Conservation (phyloP, 2,329 filamentous ascomycete genomes). For the Tolypocladium sp. region DNA sequence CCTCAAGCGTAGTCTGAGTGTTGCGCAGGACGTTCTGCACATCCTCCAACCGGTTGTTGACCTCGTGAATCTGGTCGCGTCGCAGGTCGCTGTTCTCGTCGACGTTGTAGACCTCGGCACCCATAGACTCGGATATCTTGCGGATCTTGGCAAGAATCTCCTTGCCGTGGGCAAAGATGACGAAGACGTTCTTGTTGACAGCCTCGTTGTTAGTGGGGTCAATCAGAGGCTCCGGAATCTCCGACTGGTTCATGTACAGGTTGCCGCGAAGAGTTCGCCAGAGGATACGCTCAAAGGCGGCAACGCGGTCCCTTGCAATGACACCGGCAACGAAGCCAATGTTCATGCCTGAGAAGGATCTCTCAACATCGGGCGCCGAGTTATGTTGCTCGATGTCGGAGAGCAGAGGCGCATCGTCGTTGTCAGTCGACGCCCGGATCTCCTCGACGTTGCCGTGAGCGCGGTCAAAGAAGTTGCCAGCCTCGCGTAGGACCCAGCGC, state of each 20-base stretch:
- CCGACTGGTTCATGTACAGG: conserved; percentile 99
- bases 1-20: conserved; percentile 88
- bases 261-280: conserved; percentile 97
- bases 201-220: conserved; percentile 89
- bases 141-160: conserved; percentile 98
- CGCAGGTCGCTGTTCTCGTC: conserved; percentile 96
- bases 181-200: conserved; percentile 95
- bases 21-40: conserved; percentile 88
- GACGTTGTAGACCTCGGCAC: conserved; percentile 90
- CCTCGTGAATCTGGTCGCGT: conserved; percentile 92
- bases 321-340: conserved; percentile 98
- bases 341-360: conserved; percentile 94
- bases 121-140: conserved; percentile 96
- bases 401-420: conserved; percentile 88
- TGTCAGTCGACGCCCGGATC: conserved; percentile 81
- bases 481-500: conserved; percentile 95
- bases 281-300: conserved; percentile 91
- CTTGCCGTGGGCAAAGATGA: conserved; percentile 97
- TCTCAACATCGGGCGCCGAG: conserved; percentile 58
- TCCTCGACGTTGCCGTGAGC: conserved; percentile 95
- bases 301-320: conserved; percentile 85
- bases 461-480: conserved; percentile 93
- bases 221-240: conserved; percentile 88
- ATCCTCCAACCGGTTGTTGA: conserved; percentile 87
- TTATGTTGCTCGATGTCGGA: conserved; percentile 84